Base-by-base conservation (phyloP, 2,329 filamentous ascomycete species). In the Epichloe sp. region DNA sequence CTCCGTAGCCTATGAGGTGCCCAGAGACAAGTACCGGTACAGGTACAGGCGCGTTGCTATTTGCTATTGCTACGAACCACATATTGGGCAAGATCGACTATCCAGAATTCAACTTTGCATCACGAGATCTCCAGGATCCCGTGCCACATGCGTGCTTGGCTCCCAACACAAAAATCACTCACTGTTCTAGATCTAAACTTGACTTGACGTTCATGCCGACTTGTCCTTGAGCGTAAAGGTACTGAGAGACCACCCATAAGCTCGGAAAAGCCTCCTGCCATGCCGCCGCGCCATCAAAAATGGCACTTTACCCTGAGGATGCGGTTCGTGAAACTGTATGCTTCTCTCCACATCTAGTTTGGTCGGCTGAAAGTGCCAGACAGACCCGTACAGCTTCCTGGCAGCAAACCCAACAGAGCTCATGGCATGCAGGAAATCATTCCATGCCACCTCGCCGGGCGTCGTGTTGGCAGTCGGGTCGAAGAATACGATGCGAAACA, bases 281-380 rank as follows among this genome's bases (percentile, higher is more conserved):
- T 71, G 63, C 1, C 70, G 60, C 45, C 76, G 65, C 0, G 75
- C 76, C 41, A 60, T 62, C 1, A 56, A 55, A 53, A 74, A 76
- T 0, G 72, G 63, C 3, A 83, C 67, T 61, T 82, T 81, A 1
- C 64, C 63, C 1, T 58, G 59, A 0, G 78, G 76, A 60, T 83
- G 78, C 2, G 79, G 79, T 57, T 82, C 77, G 54, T 83, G 77
- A 54, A 82, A 78, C 50, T 79, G 74, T 35, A 83, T 82, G 23
- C 69, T 71, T 4, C 72, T 62, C 40, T 71, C 64, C 0, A 71
- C 65, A 49, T 73, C 68, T 21, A 71, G 53, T 3, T 56, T 57
- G 4, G 59, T 59, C 3, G 73, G 74, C 14, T 65, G 67, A 54
- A 83, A 83, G 11, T 80, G 74, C 80, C 80, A 83, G 0, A 74